Evolutionary conservation across 2,329 filamentous ascomycete genomes (phyloP).

Genomic region (Trichoderma hamatum): DNA sequence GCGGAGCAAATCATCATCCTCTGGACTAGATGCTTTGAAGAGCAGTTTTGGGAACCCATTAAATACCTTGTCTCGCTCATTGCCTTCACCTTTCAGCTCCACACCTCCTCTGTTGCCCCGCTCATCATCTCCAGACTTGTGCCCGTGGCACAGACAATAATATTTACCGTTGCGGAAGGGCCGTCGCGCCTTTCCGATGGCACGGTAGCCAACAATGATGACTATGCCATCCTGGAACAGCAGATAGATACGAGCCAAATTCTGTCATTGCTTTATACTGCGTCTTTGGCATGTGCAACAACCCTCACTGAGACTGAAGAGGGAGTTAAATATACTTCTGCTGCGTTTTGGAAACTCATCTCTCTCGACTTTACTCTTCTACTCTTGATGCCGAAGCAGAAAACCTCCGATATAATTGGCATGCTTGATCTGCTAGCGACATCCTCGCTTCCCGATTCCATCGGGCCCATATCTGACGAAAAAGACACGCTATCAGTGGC

Average conservation of each 20-base stretch:
- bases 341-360: slow-evolving; percentile 68
- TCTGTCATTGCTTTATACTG: slow-evolving; percentile 66
- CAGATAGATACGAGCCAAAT: slow-evolving; percentile 66
- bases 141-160: slow-evolving; percentile 60
- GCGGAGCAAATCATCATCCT: slow-evolving; percentile 65
- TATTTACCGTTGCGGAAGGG: slow-evolving; percentile 61
- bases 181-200: slow-evolving; percentile 56
- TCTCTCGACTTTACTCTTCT: slow-evolving; percentile 68
- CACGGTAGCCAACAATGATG: slow-evolving; percentile 49
- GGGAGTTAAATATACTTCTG: slow-evolving; percentile 37
- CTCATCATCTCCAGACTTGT: slow-evolving; percentile 61
- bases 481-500: slow-evolving; percentile 50
- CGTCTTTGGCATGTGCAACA: slow-evolving; percentile 62
- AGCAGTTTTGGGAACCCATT: slow-evolving; percentile 65
- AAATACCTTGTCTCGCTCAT: slow-evolving; percentile 67
- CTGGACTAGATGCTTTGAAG: slow-evolving; percentile 69
- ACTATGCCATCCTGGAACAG: slow-evolving; percentile 46
- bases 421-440: slow-evolving; percentile 69
- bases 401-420: slow-evolving; percentile 61
- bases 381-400: slow-evolving; percentile 69
- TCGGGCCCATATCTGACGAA: slow-evolving; percentile 64
- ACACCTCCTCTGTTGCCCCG: slow-evolving; percentile 61
- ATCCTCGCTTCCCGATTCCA: slow-evolving; percentile 63
- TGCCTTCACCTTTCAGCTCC: slow-evolving; percentile 63
- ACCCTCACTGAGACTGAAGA: slow-evolving; percentile 39